Base-by-base conservation (phyloP, 2,329 filamentous ascomycete genomes). In the Catunica adiposa region DNA sequence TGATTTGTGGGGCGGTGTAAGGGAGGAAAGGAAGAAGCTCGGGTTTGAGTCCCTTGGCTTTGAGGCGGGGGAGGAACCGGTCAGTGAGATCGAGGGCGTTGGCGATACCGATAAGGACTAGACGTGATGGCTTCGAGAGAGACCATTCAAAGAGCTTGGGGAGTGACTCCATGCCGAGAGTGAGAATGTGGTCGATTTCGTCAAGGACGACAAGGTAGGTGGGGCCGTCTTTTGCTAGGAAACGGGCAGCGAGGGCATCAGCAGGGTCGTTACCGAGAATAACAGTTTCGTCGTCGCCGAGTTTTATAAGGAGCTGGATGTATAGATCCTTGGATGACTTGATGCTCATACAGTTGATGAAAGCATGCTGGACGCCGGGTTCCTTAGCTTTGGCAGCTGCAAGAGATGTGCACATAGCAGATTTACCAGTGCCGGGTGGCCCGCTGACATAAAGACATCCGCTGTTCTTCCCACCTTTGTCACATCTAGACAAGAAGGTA, bases 111-210 rank as follows among this genome's bases (percentile, higher is more conserved):
- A 98, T 79, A 17, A 98, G 73, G 37, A 92, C 73, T 3, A 98
- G 80, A 20, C 79, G 80, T 0, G 92, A 96, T 1, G 79, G 78
- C 60, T 82, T 82, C 60, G 87, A 80, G 63, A 98, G 73, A 1
- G 92, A 94, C 89, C 90, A 97, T 66, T 96, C 89, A 62, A 98
- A 96, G n/a, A 98, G 74, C 59, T 82, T 85, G 69, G 97, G 96
- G 14, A 98, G 73, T 55, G 92, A 84, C 62, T 94, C 88, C 58
- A 92, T 73, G 62, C 96, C 90, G 60, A 95, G 74, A 1, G 86
- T 90, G 42, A 98, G 75, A 52, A 98, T 82, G 64, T 94, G 86
- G 64, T 98, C 92, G 59, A 98, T 90, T 70, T 98, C 92, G 64
- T 98, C 92, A 57, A 98, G 73, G 1, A 88, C 85, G 29, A 98